phyloP scores from a whole-genome alignment of 768 basidiomycete species.

The Termitomyces titanicus region DNA sequence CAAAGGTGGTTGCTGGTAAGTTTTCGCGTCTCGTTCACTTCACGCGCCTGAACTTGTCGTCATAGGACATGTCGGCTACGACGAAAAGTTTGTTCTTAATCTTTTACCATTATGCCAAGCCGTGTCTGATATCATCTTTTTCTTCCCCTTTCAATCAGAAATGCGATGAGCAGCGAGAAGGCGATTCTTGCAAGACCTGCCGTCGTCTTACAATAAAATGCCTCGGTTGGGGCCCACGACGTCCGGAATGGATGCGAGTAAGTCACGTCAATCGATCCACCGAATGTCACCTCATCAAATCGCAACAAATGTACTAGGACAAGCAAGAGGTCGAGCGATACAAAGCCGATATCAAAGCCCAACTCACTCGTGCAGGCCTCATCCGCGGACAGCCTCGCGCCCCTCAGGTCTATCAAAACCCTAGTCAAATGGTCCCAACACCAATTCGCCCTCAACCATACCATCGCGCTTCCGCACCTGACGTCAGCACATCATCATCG shows the following conservation, averaged over 20 bases:
- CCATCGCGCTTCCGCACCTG: constrained; percentile 29
- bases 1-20: constrained; percentile 81
- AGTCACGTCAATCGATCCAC: constrained; percentile 13
- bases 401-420: constrained; percentile 37
- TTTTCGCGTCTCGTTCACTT: constrained; percentile 15
- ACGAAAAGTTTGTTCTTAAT: constrained; percentile 57
- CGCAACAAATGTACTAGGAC: constrained; percentile 59
- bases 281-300: neutral
- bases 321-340: constrained; percentile 79
- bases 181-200: constrained; percentile 79
- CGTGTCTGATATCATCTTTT: constrained; percentile 5
- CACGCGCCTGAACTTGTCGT: constrained; percentile 10
- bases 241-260: constrained; percentile 90
- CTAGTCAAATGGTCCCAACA: constrained; percentile 20
- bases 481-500: constrained; percentile 14
- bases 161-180: constrained; percentile 84
- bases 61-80: constrained; percentile 79
- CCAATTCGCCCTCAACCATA: constrained; percentile 24
- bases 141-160: constrained; percentile 51
- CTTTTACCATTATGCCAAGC: neutral
- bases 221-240: constrained; percentile 79
- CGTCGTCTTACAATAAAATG: constrained; percentile 77
- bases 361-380: constrained; percentile 71
- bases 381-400: constrained; percentile 81
- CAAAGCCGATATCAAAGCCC: constrained; percentile 81